Base-by-base conservation (phyloP, 257 asterid species). In the Osmanthus fragrans region DNA sequence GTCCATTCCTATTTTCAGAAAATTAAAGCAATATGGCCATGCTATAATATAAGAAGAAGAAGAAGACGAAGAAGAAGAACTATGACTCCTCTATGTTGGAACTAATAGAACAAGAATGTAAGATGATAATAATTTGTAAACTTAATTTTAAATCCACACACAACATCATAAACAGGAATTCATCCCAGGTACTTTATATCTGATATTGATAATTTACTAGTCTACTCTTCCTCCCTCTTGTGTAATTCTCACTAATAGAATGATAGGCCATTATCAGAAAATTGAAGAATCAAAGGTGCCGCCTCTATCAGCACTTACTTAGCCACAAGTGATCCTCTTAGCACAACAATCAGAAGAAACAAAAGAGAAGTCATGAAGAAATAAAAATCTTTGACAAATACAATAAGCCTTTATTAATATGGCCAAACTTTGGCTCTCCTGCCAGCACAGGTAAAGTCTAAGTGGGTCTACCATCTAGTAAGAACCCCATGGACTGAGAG, bases 1-100 rank as follows among this genome's bases (percentile, higher is more conserved):
- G 92, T 27, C 99, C 98, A 63, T 82, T 90, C 92, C 99, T 95
- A 73, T 74, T 80, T 65, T 40, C 70, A 79, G 30, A 47, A 60
- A 63, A 16, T 66, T 29, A 76, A 45, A 72, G 71, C 65, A 75
- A 64, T 58, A 34, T 72, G 67, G 51, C 23, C 54, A 33, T 63
- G 67, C 75, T 71, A 70, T 58, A 40, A 66, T 12, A 3, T 25
- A 73, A 29, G 36, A 67, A 0, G 1, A 25, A 25, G 1, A 30
- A 30, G 32, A 0, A 30, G 32, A 30, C 0, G 32, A 64, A 64
- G 13, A 23, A 47, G 63, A 23, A 25, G 69, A 19, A 63, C 27
- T 25, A 63, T 63, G 7, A 63, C 33, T 58, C 15, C 32, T 63
- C 69, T 63, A 63, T 25, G 33, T 21, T 21, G 67, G 29, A 60